Percentiles rank a stretch among this genome's conserved stretches.
phyloP scores from a whole-genome alignment of 768 basidiomycete species.

The Rhizopogon sp. region DNA sequence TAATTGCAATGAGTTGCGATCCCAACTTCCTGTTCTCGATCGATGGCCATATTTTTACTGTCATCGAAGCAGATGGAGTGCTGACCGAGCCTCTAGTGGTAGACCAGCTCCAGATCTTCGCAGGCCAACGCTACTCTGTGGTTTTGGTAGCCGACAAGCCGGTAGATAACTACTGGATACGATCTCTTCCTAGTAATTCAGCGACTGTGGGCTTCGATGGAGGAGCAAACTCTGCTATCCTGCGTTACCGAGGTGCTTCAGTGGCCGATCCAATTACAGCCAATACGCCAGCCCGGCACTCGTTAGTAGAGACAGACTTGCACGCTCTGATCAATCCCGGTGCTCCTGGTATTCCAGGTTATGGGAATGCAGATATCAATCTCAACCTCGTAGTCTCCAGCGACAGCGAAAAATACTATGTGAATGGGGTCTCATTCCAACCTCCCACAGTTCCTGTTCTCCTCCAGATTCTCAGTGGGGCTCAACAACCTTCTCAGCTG shows the following conservation, averaged over 20 bases:
- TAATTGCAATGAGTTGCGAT: conserved; percentile 37
- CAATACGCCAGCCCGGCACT: conserved; percentile 16
- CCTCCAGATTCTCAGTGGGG: conserved; percentile 40
- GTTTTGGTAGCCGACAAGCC: conserved; percentile 28
- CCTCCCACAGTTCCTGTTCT: conserved; percentile 36
- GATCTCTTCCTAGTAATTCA: conserved; percentile 27
- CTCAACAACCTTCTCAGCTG: conserved; percentile 21
- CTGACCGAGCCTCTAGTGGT: conserved; percentile 35
- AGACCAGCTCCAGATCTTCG: conserved; percentile 33
- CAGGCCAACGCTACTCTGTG: conserved; percentile 29
- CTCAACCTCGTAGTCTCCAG: conserved; percentile 17
- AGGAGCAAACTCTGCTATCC: conserved; percentile 51
- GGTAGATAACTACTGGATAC: conserved; percentile 43
- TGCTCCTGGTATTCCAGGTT: conserved; percentile 33
- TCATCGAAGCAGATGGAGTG: conserved; percentile 43
- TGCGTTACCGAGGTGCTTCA: conserved; percentile 42
- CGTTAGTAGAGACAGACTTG: conserved; percentile 27
- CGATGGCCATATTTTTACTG: conserved; percentile 38
- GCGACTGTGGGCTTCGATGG: conserved; percentile 19
- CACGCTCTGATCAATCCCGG: conserved; percentile 20
- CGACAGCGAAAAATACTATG: conserved; percentile 1
- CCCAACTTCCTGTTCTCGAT: conserved; percentile 39
- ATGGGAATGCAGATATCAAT: conserved; percentile 37
- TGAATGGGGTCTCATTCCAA: conserved; percentile 12
- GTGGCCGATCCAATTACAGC: conserved; percentile 33